A percentile compares a stretch with the other conserved stretches of the same genome.
These are phyloP conservation scores for Talaromyces stipitatus DNA, from an alignment of 495 filamentous ascomycete species.

Conservation along the genomic window DNA sequence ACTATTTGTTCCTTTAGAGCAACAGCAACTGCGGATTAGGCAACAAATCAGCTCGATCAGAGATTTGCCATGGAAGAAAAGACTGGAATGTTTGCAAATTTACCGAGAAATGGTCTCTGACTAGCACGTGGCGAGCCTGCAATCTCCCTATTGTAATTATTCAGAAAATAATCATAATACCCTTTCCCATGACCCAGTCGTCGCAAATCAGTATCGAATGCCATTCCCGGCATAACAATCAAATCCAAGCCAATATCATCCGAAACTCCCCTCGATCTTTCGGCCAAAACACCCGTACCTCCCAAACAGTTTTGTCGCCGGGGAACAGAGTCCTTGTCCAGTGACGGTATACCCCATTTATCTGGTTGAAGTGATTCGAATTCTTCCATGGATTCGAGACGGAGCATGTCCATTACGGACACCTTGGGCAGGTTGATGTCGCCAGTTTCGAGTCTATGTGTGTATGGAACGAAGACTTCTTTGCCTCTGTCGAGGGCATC, in stretches of 20 bases:
- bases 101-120: slow-evolving; percentile 54
- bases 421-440: slow-evolving; percentile 31
- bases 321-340: slow-evolving; percentile 52
- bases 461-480: slow-evolving; percentile 84
- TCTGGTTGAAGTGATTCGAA: slow-evolving; percentile 70
- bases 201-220: slow-evolving; percentile 70
- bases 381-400: slow-evolving; percentile 61
- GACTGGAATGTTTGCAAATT: slow-evolving; percentile 13
- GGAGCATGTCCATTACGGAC: slow-evolving; percentile 89
- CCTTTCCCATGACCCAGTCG: slow-evolving; percentile 92
- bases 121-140: slow-evolving; percentile 27
- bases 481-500: slow-evolving; percentile 74
- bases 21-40: slow-evolving; percentile 60
- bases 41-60: not conserved
- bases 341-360: slow-evolving; percentile 86
- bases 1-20: slow-evolving; percentile 85
- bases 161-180: slow-evolving; percentile 91
- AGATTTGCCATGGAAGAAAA: slow-evolving; percentile 3
- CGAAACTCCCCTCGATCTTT: slow-evolving; percentile 11
- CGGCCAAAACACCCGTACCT: slow-evolving; percentile 23
- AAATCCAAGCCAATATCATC: slow-evolving; percentile 61
- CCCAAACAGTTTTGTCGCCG: slow-evolving; percentile 63
- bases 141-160: slow-evolving; percentile 51
- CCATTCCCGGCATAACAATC: slow-evolving; percentile 89
- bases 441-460: slow-evolving; percentile 49